Base-by-base conservation (phyloP, 1,284 basidiomycete species). In the Marasmius fiardii region DNA sequence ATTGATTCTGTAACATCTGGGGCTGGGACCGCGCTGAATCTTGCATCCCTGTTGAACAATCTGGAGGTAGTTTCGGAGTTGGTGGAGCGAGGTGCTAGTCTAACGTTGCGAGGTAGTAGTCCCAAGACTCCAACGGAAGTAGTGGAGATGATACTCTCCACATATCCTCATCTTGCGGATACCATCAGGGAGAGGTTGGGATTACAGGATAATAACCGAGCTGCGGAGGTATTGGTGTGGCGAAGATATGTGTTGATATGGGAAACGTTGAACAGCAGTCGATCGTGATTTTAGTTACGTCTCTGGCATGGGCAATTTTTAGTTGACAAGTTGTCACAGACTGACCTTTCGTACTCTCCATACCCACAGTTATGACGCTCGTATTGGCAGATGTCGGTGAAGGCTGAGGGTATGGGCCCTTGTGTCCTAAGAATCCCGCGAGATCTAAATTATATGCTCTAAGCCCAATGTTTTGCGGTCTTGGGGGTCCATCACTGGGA, bases 1-100 rank as follows among this genome's bases (percentile, higher is more conserved):
- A 28, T 49, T n/a, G 26, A 35, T 12, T 49, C 48, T n/a, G 20
- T 8, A 2, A 10, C 23, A n/a, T 24, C 37, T 16, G 52, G 52
- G 33, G 12, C n/a, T 8, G 49, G 49, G 14, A 43, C 43, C 6
- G 34, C 48, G 18, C 34, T 50, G 24, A 39, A 51, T 23, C 8
- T 34, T 5, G 49, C 51, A 20, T 23, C 47, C 14, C 18, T 54
- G 16, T 34, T 26, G 2, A 52, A 35, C 6, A 58, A 54, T n/a
- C 37, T 54, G 37, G 56, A 54, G 39, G 49, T 58, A 4, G 53
- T 51, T 16, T 43, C 24, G 4, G 41, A 53, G 43, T 39, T 54
- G 31, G 45, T 54, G 31, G 56, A 54, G 26, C 34, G 37, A 34
- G 51, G 47, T 10, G 47, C 47, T 33, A 18, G 33, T 3, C 11